Evolutionary conservation across 768 basidiomycete genomes (phyloP).

Genomic region (Pleurotus sapidus): DNA sequence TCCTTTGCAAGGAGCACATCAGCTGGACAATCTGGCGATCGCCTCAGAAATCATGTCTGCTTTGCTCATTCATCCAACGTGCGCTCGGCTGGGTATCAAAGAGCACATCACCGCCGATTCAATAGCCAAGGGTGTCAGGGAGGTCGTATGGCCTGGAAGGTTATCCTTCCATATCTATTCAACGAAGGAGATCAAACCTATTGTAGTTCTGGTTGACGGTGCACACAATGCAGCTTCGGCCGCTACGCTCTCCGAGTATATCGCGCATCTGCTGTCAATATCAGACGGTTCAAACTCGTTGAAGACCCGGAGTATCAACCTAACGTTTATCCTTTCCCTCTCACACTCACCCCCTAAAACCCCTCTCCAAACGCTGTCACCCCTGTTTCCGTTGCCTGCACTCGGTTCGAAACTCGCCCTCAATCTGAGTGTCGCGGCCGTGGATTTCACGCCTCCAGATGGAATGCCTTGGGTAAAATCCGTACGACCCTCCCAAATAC

Average conservation of each 20-base stretch:
- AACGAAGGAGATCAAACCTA: conserved; percentile 9
- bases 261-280: conserved; percentile 35
- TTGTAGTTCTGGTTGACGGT: conserved; percentile 78
- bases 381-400: conserved; percentile 49
- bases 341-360: conserved; percentile 89
- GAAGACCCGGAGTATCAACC: conserved; percentile 21
- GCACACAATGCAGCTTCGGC: conserved; percentile 91
- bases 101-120: conserved; percentile 43
- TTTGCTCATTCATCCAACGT: conserved; percentile 41
- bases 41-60: conserved; percentile 62
- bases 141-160: conserved; percentile 77
- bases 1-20: conserved; percentile 78
- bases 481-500: conserved; percentile 51
- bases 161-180: conserved; percentile 58
- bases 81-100: conserved; percentile 17
- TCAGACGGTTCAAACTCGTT: conserved; percentile 1
- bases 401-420: conserved; percentile 22
- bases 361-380: conserved; percentile 64
- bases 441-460: conserved; percentile 71
- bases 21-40: conserved; percentile 78
- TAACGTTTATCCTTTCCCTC: conserved; percentile 77
- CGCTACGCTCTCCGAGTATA: conserved; percentile 60
- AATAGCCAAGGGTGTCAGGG: conserved; percentile 55
- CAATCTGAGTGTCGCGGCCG: conserved; percentile 47
- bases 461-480: conserved; percentile 94